Evolutionary conservation across 352 stramenopile genomes (phyloP).

Genomic region (Pythium chondricola): DNA sequence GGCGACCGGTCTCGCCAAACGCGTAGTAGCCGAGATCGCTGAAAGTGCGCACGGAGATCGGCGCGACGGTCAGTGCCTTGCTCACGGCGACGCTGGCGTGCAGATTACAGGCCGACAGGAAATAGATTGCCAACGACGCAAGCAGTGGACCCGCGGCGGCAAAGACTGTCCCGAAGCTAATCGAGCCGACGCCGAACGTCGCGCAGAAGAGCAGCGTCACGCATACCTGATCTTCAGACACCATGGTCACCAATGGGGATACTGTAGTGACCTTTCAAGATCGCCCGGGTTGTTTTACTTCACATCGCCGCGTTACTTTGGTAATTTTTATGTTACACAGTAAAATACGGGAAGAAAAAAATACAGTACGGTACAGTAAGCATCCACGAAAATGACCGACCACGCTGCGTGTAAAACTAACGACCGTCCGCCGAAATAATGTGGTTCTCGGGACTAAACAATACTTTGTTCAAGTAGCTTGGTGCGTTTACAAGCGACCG

Average conservation of each 20-base stretch:
- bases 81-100: conserved; percentile 61
- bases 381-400: conserved; percentile 54
- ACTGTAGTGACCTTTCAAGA: not conserved
- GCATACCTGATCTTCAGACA: conserved; percentile 47
- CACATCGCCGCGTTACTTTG: conserved; percentile 18
- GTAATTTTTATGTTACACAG: too few relatives aligned
- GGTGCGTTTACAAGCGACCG: not conserved
- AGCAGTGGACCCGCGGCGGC: conserved; percentile 45
- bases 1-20: conserved; percentile 39
- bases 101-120: conserved; percentile 73
- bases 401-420: conserved; percentile 17
- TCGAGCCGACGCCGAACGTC: conserved; percentile 65
- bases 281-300: not conserved
- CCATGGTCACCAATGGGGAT: conserved; percentile 2
- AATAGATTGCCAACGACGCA: conserved; percentile 57
- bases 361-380: too few relatives aligned
- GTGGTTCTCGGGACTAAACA: too few relatives aligned
- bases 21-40: conserved; percentile 65
- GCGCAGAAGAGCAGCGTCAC: conserved; percentile 67
- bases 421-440: too few relatives aligned
- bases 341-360: too few relatives aligned
- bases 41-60: conserved; percentile 56
- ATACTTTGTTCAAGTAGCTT: conserved; percentile 22
- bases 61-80: conserved; percentile 44
- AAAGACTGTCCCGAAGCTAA: conserved; percentile 69